Conservation (phyloP, 495 filamentous ascomycete genomes). For the Aspergillus haitiensis region DNA sequence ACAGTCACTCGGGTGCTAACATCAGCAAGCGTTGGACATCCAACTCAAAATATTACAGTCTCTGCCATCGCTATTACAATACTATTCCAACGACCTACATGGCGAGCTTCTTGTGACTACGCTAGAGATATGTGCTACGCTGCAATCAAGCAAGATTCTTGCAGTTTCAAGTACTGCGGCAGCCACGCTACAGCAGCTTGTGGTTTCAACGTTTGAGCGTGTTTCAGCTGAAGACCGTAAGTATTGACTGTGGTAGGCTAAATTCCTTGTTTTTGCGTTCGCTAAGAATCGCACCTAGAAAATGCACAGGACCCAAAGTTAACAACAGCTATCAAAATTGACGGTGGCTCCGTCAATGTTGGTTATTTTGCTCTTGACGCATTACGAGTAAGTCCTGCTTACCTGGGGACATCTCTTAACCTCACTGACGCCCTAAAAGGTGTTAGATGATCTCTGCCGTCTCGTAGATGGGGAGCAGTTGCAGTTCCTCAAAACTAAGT, state of each 20-base stretch:
- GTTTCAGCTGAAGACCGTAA: slow-evolving; percentile 75
- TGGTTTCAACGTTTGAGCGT: slow-evolving; percentile 90
- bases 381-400: slow-evolving; percentile 54
- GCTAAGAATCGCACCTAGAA: slow-evolving; percentile 54
- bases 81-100: slow-evolving; percentile 79
- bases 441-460: slow-evolving; percentile 88
- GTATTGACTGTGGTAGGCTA: slow-evolving; percentile 7
- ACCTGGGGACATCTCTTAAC: not conserved
- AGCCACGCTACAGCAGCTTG: slow-evolving; percentile 90
- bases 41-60: slow-evolving; percentile 96
- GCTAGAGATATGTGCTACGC: slow-evolving; percentile 83
- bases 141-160: slow-evolving; percentile 86
- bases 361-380: slow-evolving; percentile 82
- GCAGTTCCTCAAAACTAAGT: slow-evolving; percentile 72
- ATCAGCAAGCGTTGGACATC: slow-evolving; percentile 72
- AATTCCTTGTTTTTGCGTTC: slow-evolving; percentile 40
- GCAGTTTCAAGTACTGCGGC: slow-evolving; percentile 94
- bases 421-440: slow-evolving; percentile 41
- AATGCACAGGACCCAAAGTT: slow-evolving; percentile 47
- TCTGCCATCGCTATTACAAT: slow-evolving; percentile 85
- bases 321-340: slow-evolving; percentile 43
- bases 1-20: slow-evolving; percentile 27
- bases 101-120: slow-evolving; percentile 77
- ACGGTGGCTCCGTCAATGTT: slow-evolving; percentile 63
- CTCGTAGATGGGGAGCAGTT: slow-evolving; percentile 80